Conservation (phyloP, 2,329 filamentous ascomycete genomes). For the Colletotrichum orchidophilum region DNA sequence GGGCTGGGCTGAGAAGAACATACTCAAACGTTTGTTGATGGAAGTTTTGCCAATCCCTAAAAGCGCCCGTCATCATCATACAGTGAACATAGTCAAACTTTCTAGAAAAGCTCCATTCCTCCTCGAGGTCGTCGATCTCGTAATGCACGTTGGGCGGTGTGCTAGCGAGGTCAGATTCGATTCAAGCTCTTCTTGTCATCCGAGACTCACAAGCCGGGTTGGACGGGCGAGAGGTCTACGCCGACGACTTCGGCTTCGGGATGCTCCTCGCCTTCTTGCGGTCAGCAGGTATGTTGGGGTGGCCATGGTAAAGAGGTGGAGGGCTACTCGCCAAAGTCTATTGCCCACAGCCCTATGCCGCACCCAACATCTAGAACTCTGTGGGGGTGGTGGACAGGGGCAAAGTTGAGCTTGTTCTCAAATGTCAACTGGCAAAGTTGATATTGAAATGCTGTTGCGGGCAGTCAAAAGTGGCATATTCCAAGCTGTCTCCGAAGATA, state of each 20-base stretch:
- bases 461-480: background rate
- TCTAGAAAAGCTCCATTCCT: slow-evolving; percentile 50
- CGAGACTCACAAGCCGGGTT: slow-evolving; percentile 42
- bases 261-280: slow-evolving; percentile 47
- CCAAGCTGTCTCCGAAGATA: background rate
- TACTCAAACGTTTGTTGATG: slow-evolving; percentile 37
- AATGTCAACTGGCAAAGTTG: slow-evolving; percentile 52
- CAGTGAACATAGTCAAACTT: slow-evolving; percentile 48
- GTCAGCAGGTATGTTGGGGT: background rate
- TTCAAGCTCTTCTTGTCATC: background rate
- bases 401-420: slow-evolving; percentile 53
- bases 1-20: background rate
- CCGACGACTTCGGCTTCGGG: slow-evolving; percentile 52
- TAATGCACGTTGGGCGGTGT: slow-evolving; percentile 57
- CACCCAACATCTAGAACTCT: slow-evolving; percentile 61
- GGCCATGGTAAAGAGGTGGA: background rate
- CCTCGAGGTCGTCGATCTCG: slow-evolving; percentile 67
- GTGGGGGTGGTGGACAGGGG: slow-evolving; percentile 52
- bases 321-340: slow-evolving; percentile 54
- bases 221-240: slow-evolving; percentile 58
- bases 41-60: slow-evolving; percentile 40
- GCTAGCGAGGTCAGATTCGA: slow-evolving; percentile 17
- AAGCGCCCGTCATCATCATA: slow-evolving; percentile 44
- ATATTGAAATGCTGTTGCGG: slow-evolving; percentile 45
- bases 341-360: slow-evolving; percentile 61